Conservation (phyloP, 139 green algal genomes). For the Auxenochlorella pyrenoidosa region DNA sequence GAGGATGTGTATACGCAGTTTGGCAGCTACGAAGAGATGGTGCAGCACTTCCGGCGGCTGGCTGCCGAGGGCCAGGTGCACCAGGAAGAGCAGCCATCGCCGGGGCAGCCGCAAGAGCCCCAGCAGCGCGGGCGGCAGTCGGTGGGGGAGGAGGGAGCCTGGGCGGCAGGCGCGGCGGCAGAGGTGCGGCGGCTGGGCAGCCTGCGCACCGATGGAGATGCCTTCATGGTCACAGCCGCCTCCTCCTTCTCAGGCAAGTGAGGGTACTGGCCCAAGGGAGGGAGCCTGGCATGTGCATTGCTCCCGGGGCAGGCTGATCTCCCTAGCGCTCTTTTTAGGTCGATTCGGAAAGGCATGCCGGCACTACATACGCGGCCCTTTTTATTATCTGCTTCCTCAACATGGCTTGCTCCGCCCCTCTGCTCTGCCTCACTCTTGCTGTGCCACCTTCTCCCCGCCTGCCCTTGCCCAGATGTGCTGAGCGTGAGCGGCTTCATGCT, state of each 20-base stretch:
- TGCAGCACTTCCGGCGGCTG: conserved; percentile 1
- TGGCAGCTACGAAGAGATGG: conserved; percentile 31
- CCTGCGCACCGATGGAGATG: not conserved
- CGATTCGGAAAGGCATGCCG: too few species aligned
- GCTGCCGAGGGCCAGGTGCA: not conserved
- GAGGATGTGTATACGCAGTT: conserved; percentile 24
- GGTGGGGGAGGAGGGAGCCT: not conserved
- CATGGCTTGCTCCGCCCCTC: not conserved
- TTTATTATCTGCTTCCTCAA: too few species aligned
- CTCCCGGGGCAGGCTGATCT: not conserved
- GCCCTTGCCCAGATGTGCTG: conserved; percentile 2
- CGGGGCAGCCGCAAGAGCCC: not conserved
- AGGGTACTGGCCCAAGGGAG: not conserved
- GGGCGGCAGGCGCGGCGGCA: not conserved
- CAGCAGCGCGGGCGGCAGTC: not conserved
- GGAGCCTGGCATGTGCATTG: not conserved
- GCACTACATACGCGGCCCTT: too few species aligned
- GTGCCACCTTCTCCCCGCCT: not conserved
- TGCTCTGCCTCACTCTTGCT: not conserved
- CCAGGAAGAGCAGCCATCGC: not conserved
- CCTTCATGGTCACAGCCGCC: conserved; percentile 4
- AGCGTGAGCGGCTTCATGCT: conserved; percentile 22
- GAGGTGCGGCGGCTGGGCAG: not conserved
- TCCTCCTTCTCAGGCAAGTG: conserved; percentile 24
- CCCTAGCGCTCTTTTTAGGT: too few species aligned